Base-by-base conservation (phyloP, 2,329 filamentous ascomycete genomes). In the Plectosphaerella sp. region DNA sequence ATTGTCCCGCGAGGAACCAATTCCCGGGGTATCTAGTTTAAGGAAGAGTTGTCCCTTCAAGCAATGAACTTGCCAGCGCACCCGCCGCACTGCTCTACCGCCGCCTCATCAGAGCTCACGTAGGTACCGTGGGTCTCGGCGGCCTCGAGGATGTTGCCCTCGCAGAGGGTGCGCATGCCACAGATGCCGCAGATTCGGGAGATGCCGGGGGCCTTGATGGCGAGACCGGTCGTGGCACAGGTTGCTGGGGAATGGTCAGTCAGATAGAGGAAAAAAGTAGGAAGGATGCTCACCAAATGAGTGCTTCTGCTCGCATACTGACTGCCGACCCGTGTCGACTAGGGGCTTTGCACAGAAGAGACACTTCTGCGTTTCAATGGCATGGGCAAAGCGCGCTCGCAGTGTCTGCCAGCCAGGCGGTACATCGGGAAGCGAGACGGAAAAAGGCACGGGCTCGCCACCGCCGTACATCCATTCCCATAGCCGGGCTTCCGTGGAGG, bases 401-500 rank as follows among this genome's bases (percentile, higher is more conserved):
- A 79, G 47, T 1, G 62, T 55, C 36, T 36, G 48, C 16, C 39
- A 36, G 12, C 52, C 48, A 18, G 51, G 49, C 15, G 36, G 41
- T 5, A 42, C 48, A 4, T 50, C 48, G 2, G 54, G 55, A 3
- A 8, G 51, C 14, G 51, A 49, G 22, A 59, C 53, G 7, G 58
- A 67, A 4, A 74, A 77, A 0, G 72, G 67, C 3, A 81, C 74
- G 2, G 71, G 67, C 0, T 70, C 66, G 0, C 76, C 77, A n/a
- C 67, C 67, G 16, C 78, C 79, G 58, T 84, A 83, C 75, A 83
- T 79, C 73, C 77, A 81, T 55, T 83, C 76, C 74, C 80, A 83
- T 45, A 78, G 68, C 37, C 68, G 67, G 0, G 73, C 80, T 61
- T 84, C 81, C 2, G 79, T 80, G n/a, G 77, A 43, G n/a, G 18